Conservation (phyloP, 768 basidiomycete species). For the Holtermanniella nyarrowii region DNA sequence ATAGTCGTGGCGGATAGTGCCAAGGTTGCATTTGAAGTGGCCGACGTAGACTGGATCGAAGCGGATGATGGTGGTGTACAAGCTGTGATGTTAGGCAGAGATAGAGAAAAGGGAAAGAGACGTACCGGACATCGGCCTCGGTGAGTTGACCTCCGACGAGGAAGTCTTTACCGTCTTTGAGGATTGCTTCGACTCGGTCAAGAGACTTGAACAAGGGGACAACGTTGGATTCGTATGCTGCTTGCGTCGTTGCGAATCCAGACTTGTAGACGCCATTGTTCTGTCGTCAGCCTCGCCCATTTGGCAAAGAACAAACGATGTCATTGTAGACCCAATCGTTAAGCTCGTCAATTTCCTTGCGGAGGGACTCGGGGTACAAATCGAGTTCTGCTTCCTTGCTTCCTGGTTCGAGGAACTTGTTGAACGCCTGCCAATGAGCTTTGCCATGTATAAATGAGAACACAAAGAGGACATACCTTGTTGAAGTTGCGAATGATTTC, state of each 20-base stretch:
- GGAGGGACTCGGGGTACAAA: constrained; percentile 65
- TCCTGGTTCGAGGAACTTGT: constrained; percentile 57
- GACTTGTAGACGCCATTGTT: constrained; percentile 61
- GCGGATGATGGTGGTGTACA: constrained; percentile 85
- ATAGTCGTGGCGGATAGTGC: constrained; percentile 69
- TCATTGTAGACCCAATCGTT: constrained; percentile 74
- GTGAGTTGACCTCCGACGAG: constrained; percentile 72
- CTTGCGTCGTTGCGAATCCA: constrained; percentile 73
- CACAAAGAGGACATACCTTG: constrained; percentile 38
- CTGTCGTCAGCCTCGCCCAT: not conserved
- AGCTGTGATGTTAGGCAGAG: constrained; percentile 60
- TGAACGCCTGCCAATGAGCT: constrained; percentile 47
- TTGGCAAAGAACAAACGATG: constrained; percentile 64
- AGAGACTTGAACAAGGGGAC: constrained; percentile 63
- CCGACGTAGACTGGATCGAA: constrained; percentile 59
- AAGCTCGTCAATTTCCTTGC: constrained; percentile 66
- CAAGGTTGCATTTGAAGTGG: constrained; percentile 90
- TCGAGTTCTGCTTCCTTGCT: constrained; percentile 49
- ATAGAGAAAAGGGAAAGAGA: too few species aligned
- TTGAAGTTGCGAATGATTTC: constrained; percentile 96
- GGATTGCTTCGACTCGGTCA: constrained; percentile 66
- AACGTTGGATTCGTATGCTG: constrained; percentile 72
- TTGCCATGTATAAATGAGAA: not conserved
- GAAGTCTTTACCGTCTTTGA: constrained; percentile 64
- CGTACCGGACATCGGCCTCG: constrained; percentile 44